These are phyloP conservation scores for Claviceps sp. DNA, from an alignment of 2,329 filamentous ascomycete genomes.

Conservation along the genomic window DNA sequence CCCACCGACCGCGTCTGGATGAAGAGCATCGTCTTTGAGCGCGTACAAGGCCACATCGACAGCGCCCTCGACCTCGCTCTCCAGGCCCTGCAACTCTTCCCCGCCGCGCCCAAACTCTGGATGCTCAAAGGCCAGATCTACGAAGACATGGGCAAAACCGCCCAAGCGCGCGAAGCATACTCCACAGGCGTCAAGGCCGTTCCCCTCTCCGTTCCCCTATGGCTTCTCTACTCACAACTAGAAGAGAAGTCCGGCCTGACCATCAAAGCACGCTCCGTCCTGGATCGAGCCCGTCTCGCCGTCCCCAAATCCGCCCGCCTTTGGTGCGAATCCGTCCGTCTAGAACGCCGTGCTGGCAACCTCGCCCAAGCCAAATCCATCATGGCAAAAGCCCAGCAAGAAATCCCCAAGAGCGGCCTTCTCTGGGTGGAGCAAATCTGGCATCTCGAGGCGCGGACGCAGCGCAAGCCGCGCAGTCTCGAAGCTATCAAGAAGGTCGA, in stretches of 20 bases:
- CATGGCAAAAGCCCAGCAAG: slow-evolving; percentile 87
- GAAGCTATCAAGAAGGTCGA: slow-evolving; percentile 97
- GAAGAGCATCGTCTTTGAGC: slow-evolving; percentile 87
- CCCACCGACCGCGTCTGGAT: slow-evolving; percentile 96
- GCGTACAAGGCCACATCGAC: slow-evolving; percentile 67
- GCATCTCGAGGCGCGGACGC: slow-evolving; percentile 81
- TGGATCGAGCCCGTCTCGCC: slow-evolving; percentile 80
- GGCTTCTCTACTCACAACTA: slow-evolving; percentile 76
- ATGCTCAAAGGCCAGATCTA: slow-evolving; percentile 99
- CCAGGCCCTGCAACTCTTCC: slow-evolving; percentile 76
- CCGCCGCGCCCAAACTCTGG: slow-evolving; percentile 77
- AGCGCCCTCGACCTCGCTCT: slow-evolving; percentile 77
- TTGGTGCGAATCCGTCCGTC: slow-evolving; percentile 86
- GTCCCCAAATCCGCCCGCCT: slow-evolving; percentile 74
- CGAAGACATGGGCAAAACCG: slow-evolving; percentile 63
- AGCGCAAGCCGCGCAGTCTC: slow-evolving; percentile 79
- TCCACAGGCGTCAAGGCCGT: slow-evolving; percentile 77
- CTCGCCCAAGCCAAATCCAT: slow-evolving; percentile 71
- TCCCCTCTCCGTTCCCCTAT: slow-evolving; percentile 71
- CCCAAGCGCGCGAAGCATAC: slow-evolving; percentile 83
- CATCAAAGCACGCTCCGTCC: slow-evolving; percentile 86
- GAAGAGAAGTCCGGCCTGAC: slow-evolving; percentile 74
- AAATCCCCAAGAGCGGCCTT: slow-evolving; percentile 75
- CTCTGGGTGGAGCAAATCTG: slow-evolving; percentile 94
- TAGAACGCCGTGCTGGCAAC: slow-evolving; percentile 82